Base-by-base conservation (phyloP, 352 stramenopile species). In the Achlya hypogyna region DNA sequence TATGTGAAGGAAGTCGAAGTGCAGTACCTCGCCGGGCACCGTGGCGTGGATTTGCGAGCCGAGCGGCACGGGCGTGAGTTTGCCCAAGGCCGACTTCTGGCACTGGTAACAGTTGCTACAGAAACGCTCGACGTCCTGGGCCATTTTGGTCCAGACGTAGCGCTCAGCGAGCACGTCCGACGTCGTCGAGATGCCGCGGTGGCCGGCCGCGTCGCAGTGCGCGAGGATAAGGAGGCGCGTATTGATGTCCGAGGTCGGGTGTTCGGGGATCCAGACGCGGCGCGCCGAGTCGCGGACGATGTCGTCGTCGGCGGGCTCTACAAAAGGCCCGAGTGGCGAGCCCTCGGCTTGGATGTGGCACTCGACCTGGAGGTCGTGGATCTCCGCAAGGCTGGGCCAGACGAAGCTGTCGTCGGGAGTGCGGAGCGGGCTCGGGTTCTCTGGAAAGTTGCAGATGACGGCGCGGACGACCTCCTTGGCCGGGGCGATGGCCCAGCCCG, bases 1-100 rank as follows among this genome's bases (percentile, higher is more conserved):
- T 64, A 69, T 74, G 9, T 54, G 51, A 3, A 70, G 27, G 40
- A 69, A 75, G 28, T 72, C 70, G 58, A 71, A 75, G 27, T 75
- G 53, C 0, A 72, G 12, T 1, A 72, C 29, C 38, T 74, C 64
- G 52, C 71, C 71, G 29, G 43, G 54, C 25, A 35, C 43, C 18
- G 42, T 20, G 18, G 18, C 42, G 22, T 49, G 42, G 42, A 49
- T 49, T 49, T 52, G 51, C 16, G 22, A 51, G 40, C 40, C 42
- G 18, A 18, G 22, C 22, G 42, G 42, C 18, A 49, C 42, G 18
- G 42, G 42, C 18, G 22, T 49, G 42, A 49, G 18, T 49, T 18
- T 20, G 18, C 42, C 42, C 18, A 20, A 18, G 22, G 42, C 42
- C 18, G 42, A 49, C 22, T 49, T 49, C 42, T 49, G 42, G 22